phyloP scores from a whole-genome alignment of 2,329 filamentous ascomycete genomes.

The Coniochaeta sp. region DNA sequence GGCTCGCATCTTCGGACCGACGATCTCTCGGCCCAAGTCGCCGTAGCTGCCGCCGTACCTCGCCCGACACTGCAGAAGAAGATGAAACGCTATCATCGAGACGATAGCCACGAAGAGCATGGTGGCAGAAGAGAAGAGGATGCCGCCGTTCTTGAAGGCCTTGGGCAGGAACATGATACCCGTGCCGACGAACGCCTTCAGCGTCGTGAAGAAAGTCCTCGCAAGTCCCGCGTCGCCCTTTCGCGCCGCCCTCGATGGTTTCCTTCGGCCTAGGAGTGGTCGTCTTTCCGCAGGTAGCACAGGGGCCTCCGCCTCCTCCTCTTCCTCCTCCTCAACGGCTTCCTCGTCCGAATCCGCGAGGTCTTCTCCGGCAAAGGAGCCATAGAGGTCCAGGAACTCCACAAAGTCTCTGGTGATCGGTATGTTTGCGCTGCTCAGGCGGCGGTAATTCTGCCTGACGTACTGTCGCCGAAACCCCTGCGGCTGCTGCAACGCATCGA shows the following conservation, averaged over 20 bases:
- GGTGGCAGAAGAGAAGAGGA: conserved; percentile 65
- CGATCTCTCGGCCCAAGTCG: conserved; percentile 61
- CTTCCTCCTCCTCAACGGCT: conserved; percentile 37
- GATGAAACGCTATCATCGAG: conserved; percentile 64
- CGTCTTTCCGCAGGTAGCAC: conserved; percentile 38
- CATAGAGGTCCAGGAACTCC: conserved; percentile 69
- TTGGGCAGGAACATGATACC: conserved; percentile 79
- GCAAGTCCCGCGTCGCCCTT: conserved; percentile 59
- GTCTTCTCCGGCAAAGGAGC: conserved; percentile 70
- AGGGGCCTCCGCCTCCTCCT: conserved; percentile 10
- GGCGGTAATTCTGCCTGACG: conserved; percentile 26
- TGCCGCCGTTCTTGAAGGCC: conserved; percentile 70
- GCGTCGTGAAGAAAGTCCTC: conserved; percentile 70
- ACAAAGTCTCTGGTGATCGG: conserved; percentile 65
- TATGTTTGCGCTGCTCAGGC: conserved; percentile 32
- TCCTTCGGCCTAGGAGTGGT: conserved; percentile 53
- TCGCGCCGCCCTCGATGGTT: conserved; percentile 27
- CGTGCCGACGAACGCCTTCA: conserved; percentile 74
- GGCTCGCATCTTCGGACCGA: conserved; percentile 53
- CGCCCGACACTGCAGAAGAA: conserved; percentile 60
- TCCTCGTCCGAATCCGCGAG: conserved; percentile 54
- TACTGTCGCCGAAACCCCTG: conserved; percentile 44
- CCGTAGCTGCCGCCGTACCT: conserved; percentile 65
- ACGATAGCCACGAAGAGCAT: conserved; percentile 58
- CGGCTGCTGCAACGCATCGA: conserved; percentile 33